Evolutionary conservation across 495 filamentous ascomycete genomes (phyloP), one percentile per base, ranked within the genome.

Genomic region (Lepidopterella palustris): DNA sequence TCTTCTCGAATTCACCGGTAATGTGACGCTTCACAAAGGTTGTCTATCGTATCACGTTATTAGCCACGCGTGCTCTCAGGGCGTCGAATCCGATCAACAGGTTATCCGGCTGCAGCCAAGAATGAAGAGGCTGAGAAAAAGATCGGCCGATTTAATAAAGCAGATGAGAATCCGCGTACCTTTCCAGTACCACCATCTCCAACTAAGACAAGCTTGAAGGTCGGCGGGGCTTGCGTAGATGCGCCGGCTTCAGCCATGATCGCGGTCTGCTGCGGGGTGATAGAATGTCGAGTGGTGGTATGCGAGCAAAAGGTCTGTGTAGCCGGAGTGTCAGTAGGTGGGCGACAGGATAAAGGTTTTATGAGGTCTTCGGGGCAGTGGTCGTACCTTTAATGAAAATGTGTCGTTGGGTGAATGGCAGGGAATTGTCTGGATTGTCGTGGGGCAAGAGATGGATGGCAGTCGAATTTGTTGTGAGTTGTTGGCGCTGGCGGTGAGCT

Each of bases 21-120:
- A 97, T 79, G 77, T 99, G 95, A 70, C 95, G 95, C 86, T 97
- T 99, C 80, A 99, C 95, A 82, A 99, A 99, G 73, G 95, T 99
- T 73, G 95, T 99, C 95, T 99, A 55, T 10, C n/a, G 15, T 23
- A 8, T 26, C 20, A 4, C 2, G 11, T 21, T 27, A 48, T 67
- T 62, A 62, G 60, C 60, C 27, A 50, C 18, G 10, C 45, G 28
- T 49, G 21, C 15, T 24, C 6, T 9, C 63, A 24, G 31, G 28
- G 48, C 55, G 51, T 71, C 55, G 64, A 26, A n/a, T n/a, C n/a
- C n/a, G n/a, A n/a, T n/a, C 54, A 55, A 32, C 40, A 29, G 57
- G 54, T 51, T 55, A 54, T 52, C 52, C 58, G 54, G 6, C 32
- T 40, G 4, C 11, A 48, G 31, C 28, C 35, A 18, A 53, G n/a